Evolutionary conservation across 1,284 basidiomycete genomes (phyloP).

Genomic region (Gomphus bonarii): DNA sequence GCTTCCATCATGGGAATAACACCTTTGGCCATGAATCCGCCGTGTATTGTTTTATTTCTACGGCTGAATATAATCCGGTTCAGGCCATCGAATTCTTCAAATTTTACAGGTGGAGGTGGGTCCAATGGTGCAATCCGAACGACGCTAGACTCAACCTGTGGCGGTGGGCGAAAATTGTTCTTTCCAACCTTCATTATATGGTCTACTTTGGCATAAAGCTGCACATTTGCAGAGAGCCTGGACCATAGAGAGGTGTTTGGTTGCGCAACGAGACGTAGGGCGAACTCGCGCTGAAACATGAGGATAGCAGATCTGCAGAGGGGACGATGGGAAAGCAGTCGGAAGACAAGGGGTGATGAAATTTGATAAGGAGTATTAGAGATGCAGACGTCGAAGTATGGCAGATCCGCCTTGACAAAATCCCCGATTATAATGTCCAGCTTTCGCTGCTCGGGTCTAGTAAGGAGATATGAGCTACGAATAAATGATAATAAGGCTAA

Average conservation of each 20-base stretch:
- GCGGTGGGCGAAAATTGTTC: constrained; percentile 95
- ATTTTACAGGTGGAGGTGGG: constrained; percentile 90
- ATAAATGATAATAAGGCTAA: not conserved
- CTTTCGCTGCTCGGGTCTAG: constrained; percentile 88
- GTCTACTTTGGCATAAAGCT: constrained; percentile 92
- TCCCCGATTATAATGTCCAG: constrained; percentile 93
- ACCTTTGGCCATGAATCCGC: constrained; percentile 85
- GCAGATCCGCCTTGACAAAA: constrained; percentile 93
- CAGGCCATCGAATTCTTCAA: constrained; percentile 97
- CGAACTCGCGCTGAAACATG: constrained; percentile 99
- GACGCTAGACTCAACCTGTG: constrained; percentile 89
- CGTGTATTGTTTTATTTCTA: constrained; percentile 85
- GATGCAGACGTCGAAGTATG: constrained; percentile 99
- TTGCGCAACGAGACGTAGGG: constrained; percentile 81
- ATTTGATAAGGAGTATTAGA: constrained; percentile 99
- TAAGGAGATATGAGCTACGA: not conserved
- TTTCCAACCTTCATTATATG: constrained; percentile 94
- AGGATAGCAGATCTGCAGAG: constrained; percentile 91
- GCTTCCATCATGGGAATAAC: constrained; percentile 91
- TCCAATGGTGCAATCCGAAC: constrained; percentile 88
- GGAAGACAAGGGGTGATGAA: constrained; percentile 95
- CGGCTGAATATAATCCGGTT: constrained; percentile 85
- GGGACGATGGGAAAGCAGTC: constrained; percentile 91
- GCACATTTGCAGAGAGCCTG: constrained; percentile 91
- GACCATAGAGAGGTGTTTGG: constrained; percentile 90